Evolutionary conservation across 1,284 basidiomycete genomes (phyloP).

Genomic region (Coniferiporia sulphurascens): DNA sequence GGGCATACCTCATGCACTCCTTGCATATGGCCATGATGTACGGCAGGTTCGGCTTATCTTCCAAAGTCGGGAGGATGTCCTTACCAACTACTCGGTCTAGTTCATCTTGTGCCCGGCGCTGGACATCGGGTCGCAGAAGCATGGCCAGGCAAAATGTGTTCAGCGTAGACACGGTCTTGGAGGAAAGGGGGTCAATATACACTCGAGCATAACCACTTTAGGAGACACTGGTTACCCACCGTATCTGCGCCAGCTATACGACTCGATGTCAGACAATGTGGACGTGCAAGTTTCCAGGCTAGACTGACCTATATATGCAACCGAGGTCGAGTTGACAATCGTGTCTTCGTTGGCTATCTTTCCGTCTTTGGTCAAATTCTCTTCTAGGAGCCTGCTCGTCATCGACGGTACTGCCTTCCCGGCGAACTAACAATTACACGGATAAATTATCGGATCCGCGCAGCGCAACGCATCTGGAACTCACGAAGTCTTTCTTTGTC

Average conservation of each 20-base stretch:
- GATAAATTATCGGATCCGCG: not conserved
- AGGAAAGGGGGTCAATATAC: not conserved
- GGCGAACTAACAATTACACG: not conserved
- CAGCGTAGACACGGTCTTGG: constrained; percentile 13
- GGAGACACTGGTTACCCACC: not conserved
- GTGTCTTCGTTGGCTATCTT: constrained; percentile 4
- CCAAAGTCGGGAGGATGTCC: constrained; percentile 18
- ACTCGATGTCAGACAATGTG: not conserved
- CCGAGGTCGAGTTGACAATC: not conserved
- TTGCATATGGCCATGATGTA: constrained; percentile 21
- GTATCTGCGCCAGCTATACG: not conserved
- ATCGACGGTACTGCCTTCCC: constrained; percentile 14
- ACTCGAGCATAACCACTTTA: not conserved
- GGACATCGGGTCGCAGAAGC: constrained; percentile 17
- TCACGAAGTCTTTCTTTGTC: constrained; percentile 13
- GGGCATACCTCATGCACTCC: constrained; percentile 9
- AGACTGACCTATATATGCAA: constrained; percentile 8
- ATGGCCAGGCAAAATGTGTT: constrained; percentile 18
- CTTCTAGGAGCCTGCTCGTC: constrained; percentile 9
- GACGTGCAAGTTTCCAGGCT: not conserved
- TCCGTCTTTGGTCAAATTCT: constrained; percentile 1
- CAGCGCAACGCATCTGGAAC: constrained; percentile 2
- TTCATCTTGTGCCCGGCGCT: constrained; percentile 18
- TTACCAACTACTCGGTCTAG: constrained; percentile 21
- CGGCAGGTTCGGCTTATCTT: constrained; percentile 23